Evolutionary conservation across 306 rosid species (phyloP).

Genomic region (Argentina anserina): DNA sequence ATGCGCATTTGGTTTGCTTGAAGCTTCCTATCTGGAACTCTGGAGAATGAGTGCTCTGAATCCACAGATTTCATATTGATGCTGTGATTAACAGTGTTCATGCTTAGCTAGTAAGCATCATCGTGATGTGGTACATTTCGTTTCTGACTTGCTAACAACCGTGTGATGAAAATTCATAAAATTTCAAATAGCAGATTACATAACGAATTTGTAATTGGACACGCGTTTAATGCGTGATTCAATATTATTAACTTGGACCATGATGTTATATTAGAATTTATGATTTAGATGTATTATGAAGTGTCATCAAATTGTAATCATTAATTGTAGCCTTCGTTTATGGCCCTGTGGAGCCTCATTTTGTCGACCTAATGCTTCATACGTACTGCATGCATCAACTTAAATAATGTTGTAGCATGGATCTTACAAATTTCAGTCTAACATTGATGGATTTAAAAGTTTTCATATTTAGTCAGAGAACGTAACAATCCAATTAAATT

Average conservation of each 20-base stretch:
- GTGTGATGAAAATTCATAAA: too few relatives aligned
- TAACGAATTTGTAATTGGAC: too few relatives aligned
- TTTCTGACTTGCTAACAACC: too few relatives aligned
- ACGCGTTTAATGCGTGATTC: too few relatives aligned
- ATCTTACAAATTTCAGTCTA: not conserved
- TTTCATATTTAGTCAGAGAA: not conserved
- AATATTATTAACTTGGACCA: too few relatives aligned
- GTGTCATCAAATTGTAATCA: too few relatives aligned
- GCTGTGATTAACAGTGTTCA: too few relatives aligned
- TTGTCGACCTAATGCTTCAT: not conserved
- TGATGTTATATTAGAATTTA: too few relatives aligned
- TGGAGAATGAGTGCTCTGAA: not conserved
- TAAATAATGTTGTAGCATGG: not conserved
- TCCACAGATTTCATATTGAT: not conserved
- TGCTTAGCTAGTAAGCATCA: not conserved
- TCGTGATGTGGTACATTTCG: too few relatives aligned
- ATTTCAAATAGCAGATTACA: too few relatives aligned
- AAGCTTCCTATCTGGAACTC: not conserved
- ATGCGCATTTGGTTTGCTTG: not conserved
- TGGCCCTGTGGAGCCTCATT: constrained; percentile 11
- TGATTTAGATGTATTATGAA: too few relatives aligned
- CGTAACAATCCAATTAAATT: not conserved
- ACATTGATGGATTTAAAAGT: not conserved
- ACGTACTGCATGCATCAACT: not conserved
- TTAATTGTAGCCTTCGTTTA: too few relatives aligned